Evolutionary conservation across 176 grass and related monocot genomes (phyloP).

Genomic region (Oryza longistaminata): DNA sequence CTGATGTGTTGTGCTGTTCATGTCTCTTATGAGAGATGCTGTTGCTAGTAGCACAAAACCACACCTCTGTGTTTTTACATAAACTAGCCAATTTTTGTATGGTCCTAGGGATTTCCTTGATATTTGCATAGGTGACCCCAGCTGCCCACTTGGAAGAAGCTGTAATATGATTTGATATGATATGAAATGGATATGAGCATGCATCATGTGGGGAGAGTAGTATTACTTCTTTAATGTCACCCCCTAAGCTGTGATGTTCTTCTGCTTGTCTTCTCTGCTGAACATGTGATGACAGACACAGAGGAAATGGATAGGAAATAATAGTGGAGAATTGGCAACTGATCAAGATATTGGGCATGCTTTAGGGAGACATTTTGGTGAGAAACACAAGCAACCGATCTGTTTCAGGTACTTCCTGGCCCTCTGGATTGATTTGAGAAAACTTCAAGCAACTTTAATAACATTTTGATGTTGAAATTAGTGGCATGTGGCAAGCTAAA

Average conservation of each 20-base stretch:
- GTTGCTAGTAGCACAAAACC: constrained; percentile 21
- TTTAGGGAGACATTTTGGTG: constrained; percentile 3
- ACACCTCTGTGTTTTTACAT: not conserved
- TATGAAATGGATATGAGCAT: constrained; percentile 22
- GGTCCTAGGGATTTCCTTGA: constrained; percentile 1
- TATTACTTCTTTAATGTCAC: constrained; percentile 27
- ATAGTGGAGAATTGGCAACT: constrained; percentile 24
- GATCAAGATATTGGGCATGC: not conserved
- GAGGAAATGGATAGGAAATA: not conserved
- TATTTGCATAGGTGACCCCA: constrained; percentile 16
- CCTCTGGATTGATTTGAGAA: not conserved
- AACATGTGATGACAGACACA: constrained; percentile 34
- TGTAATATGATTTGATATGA: not conserved
- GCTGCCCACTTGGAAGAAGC: constrained; percentile 29
- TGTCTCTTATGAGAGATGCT: constrained; percentile 28
- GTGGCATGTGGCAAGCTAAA: not conserved
- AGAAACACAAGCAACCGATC: constrained; percentile 2
- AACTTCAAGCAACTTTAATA: constrained; percentile 1
- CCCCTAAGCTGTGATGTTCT: constrained; percentile 18
- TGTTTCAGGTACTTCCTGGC: not conserved
- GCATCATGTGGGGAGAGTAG: constrained; percentile 31
- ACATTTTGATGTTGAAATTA: not conserved
- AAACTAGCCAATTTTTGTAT: constrained; percentile 17
- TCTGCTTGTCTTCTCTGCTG: constrained; percentile 25
- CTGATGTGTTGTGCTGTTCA: constrained; percentile 26